phyloP scores from a whole-genome alignment of 225 moss, liverwort and hornwort genomes.

The Physcomitrellopsis africana region DNA sequence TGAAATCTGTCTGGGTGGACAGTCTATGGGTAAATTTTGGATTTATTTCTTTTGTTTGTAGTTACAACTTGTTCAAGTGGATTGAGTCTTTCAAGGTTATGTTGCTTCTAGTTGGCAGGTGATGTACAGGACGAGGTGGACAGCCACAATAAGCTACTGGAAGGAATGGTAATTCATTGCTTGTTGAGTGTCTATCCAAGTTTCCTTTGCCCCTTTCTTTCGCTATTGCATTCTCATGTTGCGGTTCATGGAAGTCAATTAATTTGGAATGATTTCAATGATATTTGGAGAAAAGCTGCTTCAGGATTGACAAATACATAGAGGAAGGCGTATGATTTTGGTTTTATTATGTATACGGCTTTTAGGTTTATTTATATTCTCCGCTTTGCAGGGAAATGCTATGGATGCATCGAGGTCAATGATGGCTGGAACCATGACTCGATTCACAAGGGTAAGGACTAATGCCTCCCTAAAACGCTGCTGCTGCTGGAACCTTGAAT shows the following conservation, averaged over 20 bases:
- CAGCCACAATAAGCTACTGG: constrained; percentile 86
- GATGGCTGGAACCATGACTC: constrained; percentile 90
- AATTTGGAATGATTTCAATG: neutral
- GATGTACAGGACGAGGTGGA: constrained; percentile 96
- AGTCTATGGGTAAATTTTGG: neutral
- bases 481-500: neutral
- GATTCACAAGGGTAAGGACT: constrained; percentile 69
- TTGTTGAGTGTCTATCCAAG: neutral
- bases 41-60: neutral
- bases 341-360: neutral
- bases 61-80: constrained; percentile 8
- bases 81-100: constrained; percentile 32
- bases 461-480: neutral
- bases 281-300: neutral
- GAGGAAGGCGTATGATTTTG: neutral
- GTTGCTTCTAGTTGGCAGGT: constrained; percentile 71
- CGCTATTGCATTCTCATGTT: neutral
- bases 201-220: constrained; percentile 22
- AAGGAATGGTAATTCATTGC: constrained; percentile 73
- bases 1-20: constrained; percentile 5
- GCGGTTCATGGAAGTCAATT: constrained; percentile 13
- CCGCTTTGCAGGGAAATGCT: constrained; percentile 75
- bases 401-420: constrained; percentile 90
- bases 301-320: neutral
- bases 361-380: constrained; percentile 1